Conservation (phyloP, 164 flowering plant genomes). For the Piper betle region DNA sequence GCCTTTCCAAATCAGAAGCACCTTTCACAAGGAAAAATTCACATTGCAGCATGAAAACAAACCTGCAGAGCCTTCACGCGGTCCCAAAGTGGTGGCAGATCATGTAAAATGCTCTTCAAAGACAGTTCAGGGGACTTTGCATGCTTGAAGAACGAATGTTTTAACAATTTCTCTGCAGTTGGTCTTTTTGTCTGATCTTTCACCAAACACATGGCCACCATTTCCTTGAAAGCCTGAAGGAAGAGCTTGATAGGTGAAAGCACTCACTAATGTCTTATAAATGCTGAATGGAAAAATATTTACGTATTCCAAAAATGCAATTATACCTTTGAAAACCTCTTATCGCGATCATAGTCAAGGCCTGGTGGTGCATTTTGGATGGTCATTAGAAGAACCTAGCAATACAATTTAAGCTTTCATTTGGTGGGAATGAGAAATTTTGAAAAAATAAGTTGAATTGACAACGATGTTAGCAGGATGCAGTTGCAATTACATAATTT, state of each 20-base stretch:
- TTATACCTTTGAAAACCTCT: conserved; percentile 87
- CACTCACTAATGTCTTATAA: too few relatives aligned
- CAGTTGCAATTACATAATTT: too few relatives aligned
- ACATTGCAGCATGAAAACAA: conserved; percentile 5
- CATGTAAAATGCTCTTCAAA: conserved; percentile 60
- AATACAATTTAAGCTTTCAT: not conserved
- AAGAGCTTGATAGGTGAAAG: conserved; percentile 35
- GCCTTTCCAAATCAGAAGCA: not conserved
- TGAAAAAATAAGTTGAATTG: too few relatives aligned
- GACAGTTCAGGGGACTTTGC: conserved; percentile 85
- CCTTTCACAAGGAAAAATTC: not conserved
- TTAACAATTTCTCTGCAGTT: conserved; percentile 79
- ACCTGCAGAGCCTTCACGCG: conserved; percentile 97
- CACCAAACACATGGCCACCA: conserved; percentile 99
- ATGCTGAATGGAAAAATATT: too few relatives aligned
- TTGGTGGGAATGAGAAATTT: too few relatives aligned
- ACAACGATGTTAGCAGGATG: too few relatives aligned
- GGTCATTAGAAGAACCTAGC: conserved; percentile 42
- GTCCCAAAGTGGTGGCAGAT: conserved; percentile 88
- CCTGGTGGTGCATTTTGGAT: conserved; percentile 42
- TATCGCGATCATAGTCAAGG: conserved; percentile 97
- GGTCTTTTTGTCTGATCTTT: conserved; percentile 99
- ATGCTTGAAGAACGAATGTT: conserved; percentile 81
- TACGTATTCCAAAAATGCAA: not conserved
- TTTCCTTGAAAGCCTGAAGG: conserved; percentile 94